Evolutionary conservation across 2,329 filamentous ascomycete genomes (phyloP).

Genomic region (Anthostomella pinea): DNA sequence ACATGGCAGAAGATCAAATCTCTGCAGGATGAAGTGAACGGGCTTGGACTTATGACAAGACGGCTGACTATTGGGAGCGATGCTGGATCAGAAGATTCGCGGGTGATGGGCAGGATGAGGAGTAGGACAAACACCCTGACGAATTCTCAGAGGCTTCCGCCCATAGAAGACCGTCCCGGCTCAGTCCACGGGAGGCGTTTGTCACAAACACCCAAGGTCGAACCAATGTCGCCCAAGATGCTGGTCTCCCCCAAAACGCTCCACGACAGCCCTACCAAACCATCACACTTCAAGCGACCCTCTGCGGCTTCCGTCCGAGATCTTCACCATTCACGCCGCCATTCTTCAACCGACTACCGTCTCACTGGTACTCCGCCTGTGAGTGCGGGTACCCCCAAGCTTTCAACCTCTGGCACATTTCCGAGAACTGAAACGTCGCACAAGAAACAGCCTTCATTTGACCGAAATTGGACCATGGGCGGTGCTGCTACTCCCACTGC

Average conservation of each 20-base stretch:
- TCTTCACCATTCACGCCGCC: conserved; percentile 78
- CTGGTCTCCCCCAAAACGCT: conserved; percentile 38
- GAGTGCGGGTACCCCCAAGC: conserved; percentile 39
- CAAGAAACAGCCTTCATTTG: conserved; percentile 67
- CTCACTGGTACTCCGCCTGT: conserved; percentile 35
- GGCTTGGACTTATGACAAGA: conserved; percentile 41
- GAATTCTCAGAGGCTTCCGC: conserved; percentile 41
- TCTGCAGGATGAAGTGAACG: conserved; percentile 81
- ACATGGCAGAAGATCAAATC: conserved; percentile 96
- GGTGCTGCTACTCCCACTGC: conserved; percentile 41
- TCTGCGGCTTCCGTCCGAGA: conserved; percentile 81
- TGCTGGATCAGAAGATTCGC: conserved; percentile 52
- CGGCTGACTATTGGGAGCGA: conserved; percentile 59
- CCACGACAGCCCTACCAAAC: conserved; percentile 46
- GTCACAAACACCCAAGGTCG: conserved; percentile 53
- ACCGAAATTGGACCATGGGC: conserved; percentile 67
- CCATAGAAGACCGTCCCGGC: conserved; percentile 42
- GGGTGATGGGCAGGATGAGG: conserved; percentile 37
- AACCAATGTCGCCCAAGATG: conserved; percentile 41
- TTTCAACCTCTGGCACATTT: conserved; percentile 43
- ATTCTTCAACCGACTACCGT: conserved; percentile 80
- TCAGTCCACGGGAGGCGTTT: conserved; percentile 48
- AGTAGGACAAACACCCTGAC: conserved; percentile 60
- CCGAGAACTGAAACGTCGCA: conserved; percentile 42
- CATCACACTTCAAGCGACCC: conserved; percentile 56